Conservation (phyloP, 23 red algal species). For the Agarophyton chilense region DNA sequence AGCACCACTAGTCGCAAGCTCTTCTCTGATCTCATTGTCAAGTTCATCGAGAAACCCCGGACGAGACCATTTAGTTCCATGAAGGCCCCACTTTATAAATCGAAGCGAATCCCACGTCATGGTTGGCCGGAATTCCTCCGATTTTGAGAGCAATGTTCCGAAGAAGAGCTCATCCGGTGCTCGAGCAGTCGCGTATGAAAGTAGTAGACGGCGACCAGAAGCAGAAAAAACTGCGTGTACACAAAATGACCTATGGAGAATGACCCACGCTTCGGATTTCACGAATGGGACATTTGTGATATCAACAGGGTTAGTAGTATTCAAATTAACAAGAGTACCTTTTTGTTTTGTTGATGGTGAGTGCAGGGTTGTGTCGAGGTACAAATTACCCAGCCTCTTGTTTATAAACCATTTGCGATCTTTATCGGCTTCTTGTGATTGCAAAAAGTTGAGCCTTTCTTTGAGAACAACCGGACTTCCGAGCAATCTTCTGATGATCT, state of each 20-base stretch:
- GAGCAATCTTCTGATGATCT: conserved; percentile 23
- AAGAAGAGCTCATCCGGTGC: conserved; percentile 76
- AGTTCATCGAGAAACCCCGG: conserved; percentile 68
- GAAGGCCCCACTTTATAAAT: conserved; percentile 59
- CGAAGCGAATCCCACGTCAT: conserved; percentile 63
- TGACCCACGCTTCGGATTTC: conserved; percentile 73
- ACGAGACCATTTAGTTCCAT: conserved; percentile 52
- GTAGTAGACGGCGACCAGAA: conserved; percentile 47
- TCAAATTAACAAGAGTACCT: conserved; percentile 28
- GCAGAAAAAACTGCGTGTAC: conserved; percentile 41
- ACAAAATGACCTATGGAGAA: conserved; percentile 64
- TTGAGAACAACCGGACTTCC: conserved; percentile 9
- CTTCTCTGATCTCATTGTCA: conserved; percentile 15
- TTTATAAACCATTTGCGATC: conserved; percentile 42
- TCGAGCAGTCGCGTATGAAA: conserved; percentile 50
- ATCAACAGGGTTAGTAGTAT: conserved; percentile 6
- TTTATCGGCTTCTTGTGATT: conserved; percentile 47
- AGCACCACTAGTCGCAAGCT: conserved; percentile 23
- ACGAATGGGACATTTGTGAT: conserved; percentile 39
- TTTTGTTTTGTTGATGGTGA: background rate
- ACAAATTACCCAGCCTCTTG: conserved; percentile 20
- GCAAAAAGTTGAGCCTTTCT: conserved; percentile 58
- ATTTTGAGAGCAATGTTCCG: conserved; percentile 42
- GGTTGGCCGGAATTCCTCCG: conserved; percentile 37
- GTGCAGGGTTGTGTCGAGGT: conserved; percentile 52